Conservation (phyloP, 2,329 filamentous ascomycete genomes). For the Pleomassaria siparia region DNA sequence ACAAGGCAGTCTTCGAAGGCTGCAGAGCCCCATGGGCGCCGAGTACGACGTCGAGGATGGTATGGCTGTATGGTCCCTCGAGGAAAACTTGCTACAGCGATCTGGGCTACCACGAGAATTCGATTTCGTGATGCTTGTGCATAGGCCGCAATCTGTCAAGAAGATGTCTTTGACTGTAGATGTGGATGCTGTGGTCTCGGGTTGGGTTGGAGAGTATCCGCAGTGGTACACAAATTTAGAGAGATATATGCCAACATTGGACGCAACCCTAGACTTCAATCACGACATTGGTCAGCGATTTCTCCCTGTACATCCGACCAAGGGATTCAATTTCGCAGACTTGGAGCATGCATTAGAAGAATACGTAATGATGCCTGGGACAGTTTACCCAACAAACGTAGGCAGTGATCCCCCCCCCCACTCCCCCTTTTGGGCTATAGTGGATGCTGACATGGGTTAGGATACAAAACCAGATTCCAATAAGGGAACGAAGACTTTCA, state of each 20-base stretch:
- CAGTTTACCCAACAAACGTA: slow-evolving; percentile 39
- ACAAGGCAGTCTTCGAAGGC: slow-evolving; percentile 49
- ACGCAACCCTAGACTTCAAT: slow-evolving; percentile 44
- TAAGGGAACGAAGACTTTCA: slow-evolving; percentile 3
- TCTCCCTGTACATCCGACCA: slow-evolving; percentile 33
- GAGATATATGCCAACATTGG: slow-evolving; percentile 42
- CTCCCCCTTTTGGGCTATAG: too few species aligned
- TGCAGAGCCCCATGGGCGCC: slow-evolving; percentile 38
- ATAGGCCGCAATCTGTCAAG: slow-evolving; percentile 47
- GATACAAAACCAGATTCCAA: slow-evolving; percentile 4
- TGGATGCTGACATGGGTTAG: slow-evolving; percentile 4
- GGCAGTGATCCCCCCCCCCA: slow-evolving; percentile 3
- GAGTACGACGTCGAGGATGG: slow-evolving; percentile 47
- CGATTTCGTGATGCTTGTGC: slow-evolving; percentile 53
- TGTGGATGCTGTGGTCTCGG: slow-evolving; percentile 46
- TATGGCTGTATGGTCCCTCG: slow-evolving; percentile 53
- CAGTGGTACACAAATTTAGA: slow-evolving; percentile 42
- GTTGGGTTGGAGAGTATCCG: slow-evolving; percentile 47
- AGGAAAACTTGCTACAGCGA: slow-evolving; percentile 52
- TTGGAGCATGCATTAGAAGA: slow-evolving; percentile 45
- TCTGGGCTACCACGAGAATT: slow-evolving; percentile 55
- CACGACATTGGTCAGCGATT: slow-evolving; percentile 49
- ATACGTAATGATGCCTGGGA: slow-evolving; percentile 50
- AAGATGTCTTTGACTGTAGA: slow-evolving; percentile 45
- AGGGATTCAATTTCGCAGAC: slow-evolving; percentile 51